Conservation (phyloP, 768 basidiomycete species). For the Boletus vermiculosoides region DNA sequence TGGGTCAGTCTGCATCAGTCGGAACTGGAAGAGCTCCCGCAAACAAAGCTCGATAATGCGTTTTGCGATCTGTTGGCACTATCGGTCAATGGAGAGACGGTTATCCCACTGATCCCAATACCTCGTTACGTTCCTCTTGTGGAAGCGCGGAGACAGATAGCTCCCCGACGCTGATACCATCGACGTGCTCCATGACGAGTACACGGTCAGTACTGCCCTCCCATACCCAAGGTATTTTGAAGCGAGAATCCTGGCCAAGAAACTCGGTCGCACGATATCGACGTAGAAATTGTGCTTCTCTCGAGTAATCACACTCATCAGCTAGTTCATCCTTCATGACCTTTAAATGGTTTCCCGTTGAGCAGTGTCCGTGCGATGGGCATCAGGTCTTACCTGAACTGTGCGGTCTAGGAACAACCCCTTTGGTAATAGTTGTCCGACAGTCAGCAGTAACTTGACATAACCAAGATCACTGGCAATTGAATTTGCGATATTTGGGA, state of each 20-base stretch:
- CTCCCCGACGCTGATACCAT: conserved; percentile 79
- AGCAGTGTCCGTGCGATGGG: neutral
- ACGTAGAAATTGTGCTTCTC: conserved; percentile 73
- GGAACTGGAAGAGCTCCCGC: conserved; percentile 86
- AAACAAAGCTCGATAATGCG: conserved; percentile 84
- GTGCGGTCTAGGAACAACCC: conserved; percentile 91
- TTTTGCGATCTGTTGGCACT: conserved; percentile 65
- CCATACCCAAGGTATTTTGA: conserved; percentile 86
- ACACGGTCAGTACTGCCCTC: conserved; percentile 78
- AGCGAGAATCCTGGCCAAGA: conserved; percentile 61
- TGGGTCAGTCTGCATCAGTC: conserved; percentile 97
- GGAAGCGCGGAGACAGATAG: conserved; percentile 50
- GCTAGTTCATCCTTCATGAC: conserved; percentile 87
- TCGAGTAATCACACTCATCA: conserved; percentile 89
- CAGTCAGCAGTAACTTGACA: conserved; percentile 76
- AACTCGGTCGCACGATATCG: conserved; percentile 52
- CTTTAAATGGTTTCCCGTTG: conserved; percentile 31
- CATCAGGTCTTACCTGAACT: conserved; percentile 49
- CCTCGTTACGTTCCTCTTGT: conserved; percentile 71
- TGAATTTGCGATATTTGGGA: conserved; percentile 85
- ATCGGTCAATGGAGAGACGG: neutral
- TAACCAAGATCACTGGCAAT: conserved; percentile 88
- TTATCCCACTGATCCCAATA: conserved; percentile 32
- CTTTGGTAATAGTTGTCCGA: conserved; percentile 77
- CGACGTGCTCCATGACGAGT: conserved; percentile 85